These are phyloP conservation scores for Paracorniculantispora psalliotae DNA, from an alignment of 2,329 filamentous ascomycete genomes.

Conservation along the genomic window DNA sequence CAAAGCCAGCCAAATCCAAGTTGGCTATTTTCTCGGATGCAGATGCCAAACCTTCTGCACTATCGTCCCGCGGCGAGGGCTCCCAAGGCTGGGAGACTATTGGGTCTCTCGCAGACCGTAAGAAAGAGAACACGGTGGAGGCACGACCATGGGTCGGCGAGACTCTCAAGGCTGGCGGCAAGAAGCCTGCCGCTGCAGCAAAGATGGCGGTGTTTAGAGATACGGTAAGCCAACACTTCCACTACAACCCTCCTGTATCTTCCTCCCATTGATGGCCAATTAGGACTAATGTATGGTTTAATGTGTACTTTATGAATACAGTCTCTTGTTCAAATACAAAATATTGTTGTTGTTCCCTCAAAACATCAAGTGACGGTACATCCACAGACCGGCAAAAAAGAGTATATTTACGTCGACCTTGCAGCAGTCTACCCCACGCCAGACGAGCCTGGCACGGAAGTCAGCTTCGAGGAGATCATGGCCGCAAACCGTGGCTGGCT, in stretches of 20 bases:
- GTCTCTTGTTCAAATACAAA: constrained; percentile 58
- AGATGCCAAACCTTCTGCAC: constrained; percentile 53
- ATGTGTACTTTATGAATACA: constrained; percentile 39
- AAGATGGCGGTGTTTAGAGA: constrained; percentile 96
- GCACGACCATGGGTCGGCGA: constrained; percentile 89
- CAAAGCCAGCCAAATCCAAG: constrained; percentile 71
- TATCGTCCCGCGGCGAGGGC: constrained; percentile 46
- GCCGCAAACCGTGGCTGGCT: constrained; percentile 70
- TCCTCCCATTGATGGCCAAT: constrained; percentile 73
- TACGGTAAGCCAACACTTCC: constrained; percentile 58
- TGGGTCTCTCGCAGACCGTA: constrained; percentile 77
- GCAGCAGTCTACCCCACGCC: constrained; percentile 78
- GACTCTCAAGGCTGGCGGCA: constrained; percentile 81
- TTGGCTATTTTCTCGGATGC: constrained; percentile 87
- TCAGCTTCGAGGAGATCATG: constrained; percentile 88
- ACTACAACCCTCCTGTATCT: constrained; percentile 33
- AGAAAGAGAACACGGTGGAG: constrained; percentile 88
- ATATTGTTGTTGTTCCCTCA: constrained; percentile 63
- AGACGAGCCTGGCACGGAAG: constrained; percentile 65
- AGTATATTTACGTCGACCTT: constrained; percentile 83
- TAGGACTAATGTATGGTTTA: constrained; percentile 83
- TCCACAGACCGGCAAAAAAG: constrained; percentile 73
- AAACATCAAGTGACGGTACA: constrained; percentile 78
- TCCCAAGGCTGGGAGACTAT: constrained; percentile 89
- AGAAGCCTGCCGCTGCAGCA: constrained; percentile 60